Evolutionary conservation across 148 eudicot species (phyloP).

Genomic region (Rhododendron ovatum): DNA sequence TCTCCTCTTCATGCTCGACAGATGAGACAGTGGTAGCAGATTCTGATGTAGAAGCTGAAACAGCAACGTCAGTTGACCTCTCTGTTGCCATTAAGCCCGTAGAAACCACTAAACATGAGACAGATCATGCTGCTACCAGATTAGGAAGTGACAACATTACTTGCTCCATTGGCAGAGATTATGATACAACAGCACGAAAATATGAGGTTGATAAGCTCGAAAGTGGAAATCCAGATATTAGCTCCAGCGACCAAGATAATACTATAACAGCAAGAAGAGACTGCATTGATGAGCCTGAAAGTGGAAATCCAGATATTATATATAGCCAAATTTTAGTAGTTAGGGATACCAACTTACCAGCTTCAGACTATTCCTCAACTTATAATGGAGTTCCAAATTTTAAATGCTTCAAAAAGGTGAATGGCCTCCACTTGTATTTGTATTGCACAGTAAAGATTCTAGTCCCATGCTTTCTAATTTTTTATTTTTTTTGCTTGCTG

Average conservation of each 20-base stretch:
- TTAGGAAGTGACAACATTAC: constrained; percentile 13
- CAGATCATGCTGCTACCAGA: constrained; percentile 19
- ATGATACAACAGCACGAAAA: constrained; percentile 18
- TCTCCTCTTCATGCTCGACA: constrained; percentile 91
- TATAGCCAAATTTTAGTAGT: constrained; percentile 75
- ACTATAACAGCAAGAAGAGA: constrained; percentile 23
- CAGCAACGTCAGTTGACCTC: constrained; percentile 50
- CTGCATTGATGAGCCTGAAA: constrained; percentile 44
- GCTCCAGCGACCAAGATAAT: constrained; percentile 36
- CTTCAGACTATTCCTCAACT: constrained; percentile 25
- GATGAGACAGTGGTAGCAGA: constrained; percentile 98
- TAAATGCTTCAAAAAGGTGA: constrained; percentile 91
- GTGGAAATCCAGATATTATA: constrained; percentile 56
- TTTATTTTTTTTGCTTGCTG: background rate
- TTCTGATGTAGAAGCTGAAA: constrained; percentile 86
- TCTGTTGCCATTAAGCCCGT: constrained; percentile 16
- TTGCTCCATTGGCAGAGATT: constrained; percentile 24
- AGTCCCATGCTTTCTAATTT: constrained; percentile 7
- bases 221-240: constrained; percentile 50
- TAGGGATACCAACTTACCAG: constrained; percentile 36
- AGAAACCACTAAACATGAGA: constrained; percentile 21
- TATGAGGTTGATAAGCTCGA: constrained; percentile 39
- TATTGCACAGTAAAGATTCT: background rate
- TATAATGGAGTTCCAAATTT: constrained; percentile 52
- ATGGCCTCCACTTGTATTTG: background rate